These are phyloP conservation scores for Bipolaris bicolor DNA, from an alignment of 2,329 filamentous ascomycete genomes.

Conservation along the genomic window DNA sequence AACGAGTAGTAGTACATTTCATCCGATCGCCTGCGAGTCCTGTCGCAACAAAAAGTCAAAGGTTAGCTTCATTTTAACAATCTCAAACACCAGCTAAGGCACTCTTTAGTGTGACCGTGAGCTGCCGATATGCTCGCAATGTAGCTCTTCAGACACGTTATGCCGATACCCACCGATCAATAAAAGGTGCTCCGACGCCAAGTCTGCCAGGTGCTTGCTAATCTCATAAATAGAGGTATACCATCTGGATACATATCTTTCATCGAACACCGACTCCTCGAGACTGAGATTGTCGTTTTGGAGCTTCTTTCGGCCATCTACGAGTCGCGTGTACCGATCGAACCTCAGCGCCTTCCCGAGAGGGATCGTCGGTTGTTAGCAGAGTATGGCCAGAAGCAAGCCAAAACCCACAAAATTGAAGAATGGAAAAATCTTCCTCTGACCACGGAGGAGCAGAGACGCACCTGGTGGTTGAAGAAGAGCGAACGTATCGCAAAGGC, in stretches of 20 bases:
- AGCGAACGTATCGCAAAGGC: conserved; percentile 1
- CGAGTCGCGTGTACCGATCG: conserved; percentile 14
- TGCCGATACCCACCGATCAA: conserved; percentile 31
- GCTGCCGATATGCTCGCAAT: conserved; percentile 30
- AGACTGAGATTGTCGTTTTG: conserved; percentile 28
- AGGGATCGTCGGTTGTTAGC: conserved; percentile 11
- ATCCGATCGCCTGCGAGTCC: conserved; percentile 35
- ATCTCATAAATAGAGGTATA: conserved; percentile 22
- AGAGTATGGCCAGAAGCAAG: conserved; percentile 22
- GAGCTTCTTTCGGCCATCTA: conserved; percentile 27
- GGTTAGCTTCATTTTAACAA: conserved; percentile 11
- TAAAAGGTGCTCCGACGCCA: conserved; percentile 20
- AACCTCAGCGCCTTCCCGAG: conserved; percentile 13
- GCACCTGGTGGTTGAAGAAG: conserved; percentile 23
- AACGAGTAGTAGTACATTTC: conserved; percentile 4
- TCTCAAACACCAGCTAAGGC: conserved; percentile 8
- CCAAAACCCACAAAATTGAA: conserved; percentile 28
- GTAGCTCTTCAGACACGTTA: conserved; percentile 8
- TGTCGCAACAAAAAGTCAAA: conserved; percentile 38
- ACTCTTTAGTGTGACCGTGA: conserved; percentile 26
- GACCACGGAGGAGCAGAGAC: conserved; percentile 16
- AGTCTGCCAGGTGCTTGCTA: neutral
- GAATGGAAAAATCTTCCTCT: conserved; percentile 31
- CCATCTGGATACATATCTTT: conserved; percentile 31
- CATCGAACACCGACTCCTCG: conserved; percentile 30